phyloP scores from a whole-genome alignment of 352 stramenopile species.

The Peronospora farinosa region DNA sequence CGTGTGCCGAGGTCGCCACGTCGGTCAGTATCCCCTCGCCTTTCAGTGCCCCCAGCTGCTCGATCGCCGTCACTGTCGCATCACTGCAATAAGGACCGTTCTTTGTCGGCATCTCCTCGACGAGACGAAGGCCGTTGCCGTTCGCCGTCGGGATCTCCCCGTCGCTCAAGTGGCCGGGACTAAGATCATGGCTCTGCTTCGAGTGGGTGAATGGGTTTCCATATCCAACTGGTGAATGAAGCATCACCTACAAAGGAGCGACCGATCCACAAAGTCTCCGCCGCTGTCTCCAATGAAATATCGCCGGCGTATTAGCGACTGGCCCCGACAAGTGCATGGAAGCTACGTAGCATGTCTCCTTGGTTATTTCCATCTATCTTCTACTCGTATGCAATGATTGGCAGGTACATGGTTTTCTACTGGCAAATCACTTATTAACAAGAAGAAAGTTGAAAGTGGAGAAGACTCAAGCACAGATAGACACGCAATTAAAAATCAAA shows the following conservation, averaged over 20 bases:
- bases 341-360: constrained; percentile 24
- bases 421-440: constrained; percentile 20
- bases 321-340: constrained; percentile 21
- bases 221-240: constrained; percentile 5
- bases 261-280: background rate
- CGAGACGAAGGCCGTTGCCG: constrained; percentile 39
- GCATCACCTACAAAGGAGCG: background rate
- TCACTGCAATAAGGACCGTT: constrained; percentile 38
- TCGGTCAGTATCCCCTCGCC: constrained; percentile 20
- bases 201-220: constrained; percentile 6
- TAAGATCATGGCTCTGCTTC: constrained; percentile 20
- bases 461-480: constrained; percentile 34
- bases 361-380: constrained; percentile 11
- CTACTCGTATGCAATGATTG: constrained; percentile 18
- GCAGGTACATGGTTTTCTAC: constrained; percentile 18
- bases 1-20: constrained; percentile 15
- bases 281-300: too few relatives aligned
- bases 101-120: constrained; percentile 38
- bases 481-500: constrained; percentile 44
- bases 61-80: constrained; percentile 39
- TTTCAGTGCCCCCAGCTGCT: constrained; percentile 37
- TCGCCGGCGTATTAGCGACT: constrained; percentile 3
- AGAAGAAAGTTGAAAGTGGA: constrained; percentile 27
- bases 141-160: constrained; percentile 56
- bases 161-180: constrained; percentile 33